Conservation (phyloP, 257 asterid genomes). For the Marsdenia floribunda region DNA sequence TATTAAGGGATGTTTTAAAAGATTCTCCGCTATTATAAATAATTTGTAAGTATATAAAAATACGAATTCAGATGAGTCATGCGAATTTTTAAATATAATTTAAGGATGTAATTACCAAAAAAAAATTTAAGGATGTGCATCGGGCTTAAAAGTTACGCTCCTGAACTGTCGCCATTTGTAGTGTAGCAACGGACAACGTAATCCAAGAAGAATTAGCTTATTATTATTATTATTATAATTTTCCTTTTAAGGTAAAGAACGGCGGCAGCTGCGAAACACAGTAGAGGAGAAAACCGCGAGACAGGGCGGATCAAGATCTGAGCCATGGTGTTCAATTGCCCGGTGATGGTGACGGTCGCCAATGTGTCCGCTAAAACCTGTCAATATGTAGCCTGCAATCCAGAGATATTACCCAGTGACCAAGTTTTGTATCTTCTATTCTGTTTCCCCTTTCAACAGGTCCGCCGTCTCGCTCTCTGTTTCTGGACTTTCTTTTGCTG, state of each 20-base stretch:
- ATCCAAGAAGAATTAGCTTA: too few species aligned
- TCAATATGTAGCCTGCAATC: slow-evolving; percentile 81
- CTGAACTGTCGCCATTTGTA: not conserved
- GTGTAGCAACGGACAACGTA: not conserved
- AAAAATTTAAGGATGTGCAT: too few species aligned
- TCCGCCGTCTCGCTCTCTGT: slow-evolving; percentile 64
- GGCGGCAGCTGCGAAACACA: too few species aligned
- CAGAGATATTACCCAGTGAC: slow-evolving; percentile 61
- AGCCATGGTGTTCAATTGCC: slow-evolving; percentile 69
- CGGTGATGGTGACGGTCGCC: slow-evolving; percentile 53
- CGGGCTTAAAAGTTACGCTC: too few species aligned
- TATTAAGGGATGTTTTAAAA: too few species aligned
- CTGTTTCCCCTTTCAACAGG: slow-evolving; percentile 68
- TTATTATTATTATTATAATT: not conserved
- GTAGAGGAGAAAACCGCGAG: not conserved
- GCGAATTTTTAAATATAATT: too few species aligned
- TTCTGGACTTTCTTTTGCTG: slow-evolving; percentile 70
- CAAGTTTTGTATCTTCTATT: slow-evolving; percentile 67
- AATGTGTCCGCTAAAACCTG: slow-evolving; percentile 58
- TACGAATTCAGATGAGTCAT: too few species aligned
- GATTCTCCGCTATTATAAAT: too few species aligned
- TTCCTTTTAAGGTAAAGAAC: too few species aligned
- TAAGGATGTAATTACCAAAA: too few species aligned
- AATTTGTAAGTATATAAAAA: too few species aligned
- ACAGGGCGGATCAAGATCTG: not conserved